Evolutionary conservation across 2,329 filamentous ascomycete genomes (phyloP).

Genomic region (Sclerotinia minor): DNA sequence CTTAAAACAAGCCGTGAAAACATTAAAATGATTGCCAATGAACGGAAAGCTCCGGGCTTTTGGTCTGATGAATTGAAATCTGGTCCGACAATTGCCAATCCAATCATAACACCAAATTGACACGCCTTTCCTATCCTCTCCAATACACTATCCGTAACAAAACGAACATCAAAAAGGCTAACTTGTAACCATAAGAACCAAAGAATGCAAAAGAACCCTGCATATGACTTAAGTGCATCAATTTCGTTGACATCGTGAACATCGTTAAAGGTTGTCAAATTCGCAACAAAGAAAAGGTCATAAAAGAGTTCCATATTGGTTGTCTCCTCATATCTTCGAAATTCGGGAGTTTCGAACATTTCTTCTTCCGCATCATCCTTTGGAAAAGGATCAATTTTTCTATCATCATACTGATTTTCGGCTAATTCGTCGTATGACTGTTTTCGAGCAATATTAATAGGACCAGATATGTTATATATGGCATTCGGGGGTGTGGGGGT

Average conservation of each 20-base stretch:
- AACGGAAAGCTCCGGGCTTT: conserved; percentile 9
- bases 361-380: conserved; percentile 17
- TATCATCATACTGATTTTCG: conserved; percentile 13
- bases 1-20: conserved; percentile 42
- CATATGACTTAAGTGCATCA: conserved; percentile 50
- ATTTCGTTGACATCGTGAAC: conserved; percentile 55
- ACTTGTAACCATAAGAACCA: conserved; percentile 64
- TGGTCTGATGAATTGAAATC: conserved; percentile 16
- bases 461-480: conserved; percentile 10
- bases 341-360: conserved; percentile 27
- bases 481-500: not conserved
- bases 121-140: conserved; percentile 54
- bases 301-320: conserved; percentile 50
- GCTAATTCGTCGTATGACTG: not conserved
- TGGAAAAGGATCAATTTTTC: not conserved
- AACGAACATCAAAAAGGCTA: conserved; percentile 58
- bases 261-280: conserved; percentile 57
- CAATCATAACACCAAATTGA: conserved; percentile 55
- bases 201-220: conserved; percentile 49
- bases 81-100: conserved; percentile 21
- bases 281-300: conserved; percentile 61
- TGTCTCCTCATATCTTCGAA: conserved; percentile 32
- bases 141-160: conserved; percentile 55
- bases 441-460: conserved; percentile 5
- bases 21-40: conserved; percentile 43